Evolutionary conservation across 2,329 filamentous ascomycete species (phyloP), one percentile per base, ranked within the genome.

Genomic region (Decorospora gaudefroyi): DNA sequence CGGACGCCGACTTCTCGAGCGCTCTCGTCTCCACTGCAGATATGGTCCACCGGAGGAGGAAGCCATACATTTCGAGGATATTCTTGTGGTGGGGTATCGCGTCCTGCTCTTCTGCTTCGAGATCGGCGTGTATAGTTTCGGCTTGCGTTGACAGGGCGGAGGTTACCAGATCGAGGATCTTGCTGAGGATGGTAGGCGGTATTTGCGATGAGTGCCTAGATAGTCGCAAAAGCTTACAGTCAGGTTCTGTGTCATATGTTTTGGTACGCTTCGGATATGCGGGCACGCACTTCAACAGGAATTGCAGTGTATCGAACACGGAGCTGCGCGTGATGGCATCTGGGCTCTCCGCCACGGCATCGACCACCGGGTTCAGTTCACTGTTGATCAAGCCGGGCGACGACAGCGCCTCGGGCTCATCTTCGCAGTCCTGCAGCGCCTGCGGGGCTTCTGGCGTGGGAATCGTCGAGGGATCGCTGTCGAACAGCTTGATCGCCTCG

Each of bases 11-110:
- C 72, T 95, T 97, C 71, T 97, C 93, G 31, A 90, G 87, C 2
- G 90, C 87, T 72, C 96, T 95, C 26, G 88, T 86, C 72, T 99
- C 93, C 34, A 96, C 89, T n/a, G 88, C 90, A 5, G 90, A 87
- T 53, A 97, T 87, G 5, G 90, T 88, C 95, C 93, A 99, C 71
- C 96, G 91, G 34, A 99, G 75, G 8, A 99, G 77, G 65, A 96
- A 99, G 22, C 86, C 92, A 68, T 95, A 97, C 64, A 95, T 88
- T 69, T 99, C 93, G 55, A 99, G 80, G 1, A 96, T 78, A 56
- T 88, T 84, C 72, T 96, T 96, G 75, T 99, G 92, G 61, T 95
- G 86, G 26, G 85, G 80, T 32, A 95, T 77, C 6, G 87, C 80
- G 59, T 69, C 67, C 70, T 96, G 90, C 66, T 97, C 92, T 71